Evolutionary conservation across 768 basidiomycete genomes (phyloP), one percentile per base, ranked within the genome.

Genomic region (Cubamyces sp.): DNA sequence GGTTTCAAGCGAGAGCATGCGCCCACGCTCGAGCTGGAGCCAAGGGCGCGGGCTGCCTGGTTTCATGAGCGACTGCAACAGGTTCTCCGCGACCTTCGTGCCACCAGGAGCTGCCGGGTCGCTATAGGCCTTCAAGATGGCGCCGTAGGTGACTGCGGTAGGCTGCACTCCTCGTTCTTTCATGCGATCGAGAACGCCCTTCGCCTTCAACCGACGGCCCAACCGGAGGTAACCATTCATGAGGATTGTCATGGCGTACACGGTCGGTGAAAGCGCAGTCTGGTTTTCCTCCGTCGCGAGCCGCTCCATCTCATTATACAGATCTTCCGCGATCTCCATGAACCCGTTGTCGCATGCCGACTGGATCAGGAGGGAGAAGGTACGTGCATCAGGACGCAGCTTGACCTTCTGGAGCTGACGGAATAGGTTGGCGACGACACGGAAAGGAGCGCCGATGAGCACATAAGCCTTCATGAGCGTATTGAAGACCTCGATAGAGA

Each of bases 381-480:
- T 87, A 66, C 82, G 79, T 5, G 67, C 72, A 65, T 89, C 83
- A 0, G 92, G 90, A 41, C 78, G 78, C 16, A 88, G 70, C 3
- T 82, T 81, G 7, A 77, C 71, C 40, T 75, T 68, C 59, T 78
- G 73, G 58, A 93, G 75, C 55, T 78, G 81, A 46, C 79, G 76
- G 74, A 94, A 94, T 39, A 92, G 69, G 4, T 76, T 72, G 26
- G 84, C 76, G 42, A 94, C 87, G 26, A 84, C 72, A 34, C 74
- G 73, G 66, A 90, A 91, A 0, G 95, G 93, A 2, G 92, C 85
- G 25, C 90, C 92, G 39, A 92, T 82, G 49, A 89, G 78, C 55
- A 96, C 84, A 69, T 92, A 90, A 2, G 93, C 92, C 74, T 92
- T 92, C 66, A 96, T 76, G 25, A 97, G 80, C 25, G 85, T 85